Base-by-base conservation (phyloP, 257 asterid genomes). In the Solanum paucissectum region DNA sequence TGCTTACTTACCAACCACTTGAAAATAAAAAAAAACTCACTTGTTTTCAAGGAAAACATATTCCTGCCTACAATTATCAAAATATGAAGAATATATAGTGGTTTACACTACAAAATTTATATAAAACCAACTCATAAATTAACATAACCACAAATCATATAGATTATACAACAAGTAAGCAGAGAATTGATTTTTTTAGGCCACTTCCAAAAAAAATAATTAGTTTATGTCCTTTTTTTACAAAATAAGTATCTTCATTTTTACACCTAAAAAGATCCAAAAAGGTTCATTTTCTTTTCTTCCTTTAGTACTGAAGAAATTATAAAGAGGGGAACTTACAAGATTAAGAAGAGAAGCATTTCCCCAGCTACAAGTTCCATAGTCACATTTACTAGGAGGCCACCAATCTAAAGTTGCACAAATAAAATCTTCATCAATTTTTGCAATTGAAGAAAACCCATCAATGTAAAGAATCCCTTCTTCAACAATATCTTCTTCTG, bases 351-450 rank as follows among this genome's bases (percentile, higher is more conserved):
- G 95, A 18, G 99, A 92, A 52, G 94, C 76, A 32, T 58, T 71
- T 36, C 90, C 97, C 97, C 97, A 94, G 83, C 93, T 90, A 83
- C 97, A 94, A 87, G 91, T 92, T 40, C 94, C 92, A 89, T 90
- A 91, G 76, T 94, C 96, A 90, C 95, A 93, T 75, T 94, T 94
- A 27, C 84, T 87, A 46, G 93, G 89, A 18, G 97, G 97, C 97
- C 97, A 94, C 93, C 91, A 93, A 71, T 94, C 97, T 89, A 94
- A 16, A 5, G 95, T 94, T 9, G 95, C 94, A 86, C 97, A 94
- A 18, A 94, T 90, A 89, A 91, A 94, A 82, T 93, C 89, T 2
- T 88, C 88, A 86, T 90, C 95, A 20, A 91, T 93, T 25, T 82
- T 55, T 25, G 91, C 98, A 18, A 94, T 91, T 9, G 92, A 25